phyloP scores from a whole-genome alignment of 148 eudicot genomes.

The Rhododendron ferrugineum region DNA sequence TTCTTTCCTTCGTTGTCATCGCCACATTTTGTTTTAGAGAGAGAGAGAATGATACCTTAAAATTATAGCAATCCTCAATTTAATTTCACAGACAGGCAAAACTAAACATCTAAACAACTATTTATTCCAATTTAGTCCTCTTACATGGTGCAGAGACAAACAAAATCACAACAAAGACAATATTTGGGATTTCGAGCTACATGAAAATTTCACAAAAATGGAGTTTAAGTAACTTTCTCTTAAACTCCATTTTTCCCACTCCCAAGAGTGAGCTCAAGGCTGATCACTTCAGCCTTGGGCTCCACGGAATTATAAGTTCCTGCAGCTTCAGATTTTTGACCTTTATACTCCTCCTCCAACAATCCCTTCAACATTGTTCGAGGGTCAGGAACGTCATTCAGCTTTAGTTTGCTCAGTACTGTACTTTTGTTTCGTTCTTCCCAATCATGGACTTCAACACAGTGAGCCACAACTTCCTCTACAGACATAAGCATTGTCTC shows the following conservation, averaged over 20 bases:
- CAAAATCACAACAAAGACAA: background rate
- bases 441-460: background rate
- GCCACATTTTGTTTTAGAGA: background rate
- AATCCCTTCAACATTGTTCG: background rate
- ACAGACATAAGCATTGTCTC: background rate
- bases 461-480: background rate
- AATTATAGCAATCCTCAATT: background rate
- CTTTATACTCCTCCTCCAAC: background rate
- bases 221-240: background rate
- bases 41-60: background rate
- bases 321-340: background rate
- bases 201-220: background rate
- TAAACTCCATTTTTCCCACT: background rate
- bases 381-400: background rate
- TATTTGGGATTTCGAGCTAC: background rate
- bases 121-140: background rate
- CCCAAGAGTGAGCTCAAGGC: background rate
- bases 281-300: background rate
- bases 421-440: background rate
- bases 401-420: background rate
- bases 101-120: background rate
- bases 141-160: background rate
- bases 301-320: background rate
- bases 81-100: background rate
- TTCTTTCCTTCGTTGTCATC: background rate